Evolutionary conservation across 108 stramenopile species (phyloP).

Genomic region (Nitzschia palea): DNA sequence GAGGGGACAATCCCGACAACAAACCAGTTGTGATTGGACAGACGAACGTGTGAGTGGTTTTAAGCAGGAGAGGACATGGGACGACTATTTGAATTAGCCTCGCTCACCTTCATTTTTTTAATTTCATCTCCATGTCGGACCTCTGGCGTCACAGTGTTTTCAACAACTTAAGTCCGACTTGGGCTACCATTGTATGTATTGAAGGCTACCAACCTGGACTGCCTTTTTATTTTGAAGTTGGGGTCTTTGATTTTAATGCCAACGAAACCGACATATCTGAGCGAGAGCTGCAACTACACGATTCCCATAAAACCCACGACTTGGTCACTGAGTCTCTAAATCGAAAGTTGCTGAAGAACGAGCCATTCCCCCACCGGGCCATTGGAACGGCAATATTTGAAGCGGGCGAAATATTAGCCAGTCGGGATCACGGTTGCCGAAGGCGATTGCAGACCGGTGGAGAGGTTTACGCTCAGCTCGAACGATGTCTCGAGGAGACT

Average conservation of each 20-base stretch:
- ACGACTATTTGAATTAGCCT: no score
- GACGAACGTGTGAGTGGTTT: conserved; percentile 63
- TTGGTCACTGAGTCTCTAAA: conserved; percentile 35
- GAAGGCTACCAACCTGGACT: conserved; percentile 61
- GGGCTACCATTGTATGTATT: conserved; percentile 46
- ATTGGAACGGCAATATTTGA: conserved; percentile 83
- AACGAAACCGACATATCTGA: conserved; percentile 39
- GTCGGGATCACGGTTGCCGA: conserved; percentile 59
- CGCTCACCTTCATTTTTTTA: no score
- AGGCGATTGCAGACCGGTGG: conserved; percentile 75
- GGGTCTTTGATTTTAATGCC: conserved; percentile 62
- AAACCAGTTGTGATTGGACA: conserved; percentile 49
- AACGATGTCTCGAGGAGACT: conserved; percentile 42
- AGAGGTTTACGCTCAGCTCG: conserved; percentile 61
- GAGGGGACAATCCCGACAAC: conserved; percentile 47
- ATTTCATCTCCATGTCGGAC: not conserved
- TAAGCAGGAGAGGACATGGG: no score
- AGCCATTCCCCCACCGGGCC: conserved; percentile 44
- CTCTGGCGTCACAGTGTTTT: conserved; percentile 44
- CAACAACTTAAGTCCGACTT: conserved; percentile 49
- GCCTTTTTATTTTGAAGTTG: conserved; percentile 55
- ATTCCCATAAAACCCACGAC: conserved; percentile 27
- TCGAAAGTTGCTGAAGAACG: conserved; percentile 28
- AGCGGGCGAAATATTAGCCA: conserved; percentile 72
- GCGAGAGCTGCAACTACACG: conserved; percentile 40